Conservation (phyloP, 768 basidiomycete species). For the Baorangia bicolor region DNA sequence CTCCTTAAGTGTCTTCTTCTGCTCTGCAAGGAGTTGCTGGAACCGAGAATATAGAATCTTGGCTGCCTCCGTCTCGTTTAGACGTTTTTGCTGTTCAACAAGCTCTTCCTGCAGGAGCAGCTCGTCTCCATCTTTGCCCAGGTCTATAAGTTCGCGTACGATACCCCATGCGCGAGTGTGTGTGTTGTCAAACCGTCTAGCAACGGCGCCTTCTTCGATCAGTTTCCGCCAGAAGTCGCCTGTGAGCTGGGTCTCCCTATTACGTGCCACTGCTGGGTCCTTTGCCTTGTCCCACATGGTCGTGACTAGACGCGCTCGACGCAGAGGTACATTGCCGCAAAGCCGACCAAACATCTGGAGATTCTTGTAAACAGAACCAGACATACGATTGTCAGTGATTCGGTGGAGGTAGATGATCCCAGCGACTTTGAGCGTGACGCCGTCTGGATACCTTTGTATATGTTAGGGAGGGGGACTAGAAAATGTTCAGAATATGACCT, state of each 20-base stretch:
- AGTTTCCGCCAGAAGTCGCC: constrained; percentile 24
- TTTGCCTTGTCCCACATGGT: constrained; percentile 37
- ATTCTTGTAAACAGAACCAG: constrained; percentile 30
- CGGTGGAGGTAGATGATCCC: constrained; percentile 37
- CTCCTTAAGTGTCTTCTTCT: constrained; percentile 12
- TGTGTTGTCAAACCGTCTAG: constrained; percentile 3
- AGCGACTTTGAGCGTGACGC: constrained; percentile 8
- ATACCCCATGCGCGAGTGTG: background rate
- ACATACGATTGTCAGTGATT: constrained; percentile 37
- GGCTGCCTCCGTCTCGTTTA: constrained; percentile 25
- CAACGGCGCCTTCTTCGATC: background rate
- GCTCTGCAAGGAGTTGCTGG: constrained; percentile 19
- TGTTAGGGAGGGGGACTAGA: background rate
- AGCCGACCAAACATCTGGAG: constrained; percentile 35
- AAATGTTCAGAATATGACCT: background rate
- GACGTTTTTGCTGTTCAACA: constrained; percentile 4
- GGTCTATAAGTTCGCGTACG: background rate
- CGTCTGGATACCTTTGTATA: constrained; percentile 7
- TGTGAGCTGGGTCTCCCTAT: constrained; percentile 26
- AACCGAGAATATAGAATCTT: constrained; percentile 16
- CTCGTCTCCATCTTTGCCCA: background rate
- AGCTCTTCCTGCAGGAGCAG: constrained; percentile 24
- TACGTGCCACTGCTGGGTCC: constrained; percentile 6
- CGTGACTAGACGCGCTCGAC: constrained; percentile 35
- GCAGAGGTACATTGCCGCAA: constrained; percentile 32